Evolutionary conservation across 768 basidiomycete genomes (phyloP).

Genomic region (Melanogaster broomeanus): DNA sequence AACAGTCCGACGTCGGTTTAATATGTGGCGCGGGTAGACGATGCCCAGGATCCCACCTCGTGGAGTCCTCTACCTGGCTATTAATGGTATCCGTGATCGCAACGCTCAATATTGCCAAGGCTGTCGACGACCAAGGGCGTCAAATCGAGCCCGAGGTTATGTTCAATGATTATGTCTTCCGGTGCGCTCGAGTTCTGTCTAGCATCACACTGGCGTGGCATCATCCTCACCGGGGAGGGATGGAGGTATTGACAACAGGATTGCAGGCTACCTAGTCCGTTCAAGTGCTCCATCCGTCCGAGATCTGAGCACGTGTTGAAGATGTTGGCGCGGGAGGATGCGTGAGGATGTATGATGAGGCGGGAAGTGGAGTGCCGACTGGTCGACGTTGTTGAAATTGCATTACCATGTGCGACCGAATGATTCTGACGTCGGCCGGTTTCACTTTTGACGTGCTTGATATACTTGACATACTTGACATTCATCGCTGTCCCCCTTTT

Average conservation of each 20-base stretch:
- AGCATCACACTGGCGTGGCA: no score
- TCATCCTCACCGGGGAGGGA: neutral
- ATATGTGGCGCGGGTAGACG: constrained; percentile 34
- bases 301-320: constrained; percentile 46
- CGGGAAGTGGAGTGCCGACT: no score
- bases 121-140: constrained; percentile 49
- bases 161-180: constrained; percentile 64
- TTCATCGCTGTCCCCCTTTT: no score
- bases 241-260: neutral
- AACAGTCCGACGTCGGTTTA: neutral
- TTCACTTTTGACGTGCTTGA: no score
- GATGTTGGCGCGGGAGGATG: constrained; percentile 37
- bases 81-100: constrained; percentile 56
- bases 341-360: no score
- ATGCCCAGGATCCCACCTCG: constrained; percentile 65
- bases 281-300: constrained; percentile 51
- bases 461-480: no score
- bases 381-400: no score
- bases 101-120: constrained; percentile 55
- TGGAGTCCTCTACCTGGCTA: constrained; percentile 65
- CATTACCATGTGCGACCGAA: no score
- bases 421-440: no score
- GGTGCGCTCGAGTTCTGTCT: constrained; percentile 37
- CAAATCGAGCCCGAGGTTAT: constrained; percentile 49
- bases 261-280: constrained; percentile 46